Base-by-base conservation (phyloP, 495 filamentous ascomycete species). In the Xylaria intraflava region DNA sequence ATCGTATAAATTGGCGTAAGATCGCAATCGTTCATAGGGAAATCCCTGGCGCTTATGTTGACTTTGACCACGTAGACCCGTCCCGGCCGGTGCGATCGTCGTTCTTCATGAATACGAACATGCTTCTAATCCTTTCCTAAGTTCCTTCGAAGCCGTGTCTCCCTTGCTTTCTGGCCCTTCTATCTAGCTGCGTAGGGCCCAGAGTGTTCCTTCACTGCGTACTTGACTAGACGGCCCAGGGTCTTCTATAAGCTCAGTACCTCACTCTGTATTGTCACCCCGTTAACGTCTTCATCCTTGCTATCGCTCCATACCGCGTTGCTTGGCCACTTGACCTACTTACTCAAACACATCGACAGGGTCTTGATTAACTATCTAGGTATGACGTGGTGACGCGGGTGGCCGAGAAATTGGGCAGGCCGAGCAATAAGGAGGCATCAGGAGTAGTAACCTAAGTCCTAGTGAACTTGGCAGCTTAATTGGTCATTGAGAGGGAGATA, bases 1-100 rank as follows among this genome's bases (percentile, higher is more conserved):
- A 84, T 81, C 51, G 85, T 80, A 58, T 89, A 89, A 8, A 77
- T 83, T 23, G 88, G 62, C 0, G 76, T 74, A 24, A 88, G 62
- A 46, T 71, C 72, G 41, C 80, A 72, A 11, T 68, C 62, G 27
- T 56, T 56, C 8, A 60, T 49, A 27, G 65, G 42, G 51, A 49
- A 51, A 22, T 55, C 45, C 40, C 67, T 65, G 52, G 60, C 62
- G 42, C 87, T 83, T 24, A 88, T 67, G 17, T 67, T 76, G 51
- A 87, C 73, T 14, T 70, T 72, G 42, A 88, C 71, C 30, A 75
- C 68, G 53, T 83, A 83, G 16, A 81, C 76, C 7, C 68, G 75
- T 49, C 74, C 67, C 2, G 84, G 78, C 77, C 80, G 83, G 55
- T 83, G 85, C 17, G 62, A 56, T 35, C 73, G 61, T 26, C 75